A percentile compares a stretch with the other conserved stretches of the same genome.
phyloP scores from a whole-genome alignment of 305 asterid species.

The Solanum chacoense region DNA sequence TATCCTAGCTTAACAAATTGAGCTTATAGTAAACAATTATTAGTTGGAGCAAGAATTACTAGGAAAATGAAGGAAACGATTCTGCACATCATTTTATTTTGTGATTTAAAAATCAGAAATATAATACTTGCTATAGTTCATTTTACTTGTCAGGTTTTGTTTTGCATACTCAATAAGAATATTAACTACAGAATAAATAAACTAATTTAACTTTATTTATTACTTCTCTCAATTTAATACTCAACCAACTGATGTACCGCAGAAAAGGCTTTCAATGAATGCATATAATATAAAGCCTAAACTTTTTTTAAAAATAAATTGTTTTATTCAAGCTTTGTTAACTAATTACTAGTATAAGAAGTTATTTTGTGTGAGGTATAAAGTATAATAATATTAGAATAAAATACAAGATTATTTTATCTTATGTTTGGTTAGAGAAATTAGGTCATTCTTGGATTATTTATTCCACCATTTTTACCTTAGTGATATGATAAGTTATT shows the following conservation, averaged over 20 bases:
- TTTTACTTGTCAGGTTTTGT: background rate
- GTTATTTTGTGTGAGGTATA: background rate
- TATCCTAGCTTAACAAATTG: background rate
- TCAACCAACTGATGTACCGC: background rate
- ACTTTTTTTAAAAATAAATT: background rate
- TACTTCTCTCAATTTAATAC: background rate
- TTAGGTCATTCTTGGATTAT: too few relatives aligned
- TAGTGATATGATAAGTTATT: too few relatives aligned
- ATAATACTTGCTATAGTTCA: background rate
- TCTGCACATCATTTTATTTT: background rate
- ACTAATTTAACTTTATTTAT: too few relatives aligned
- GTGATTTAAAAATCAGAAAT: background rate
- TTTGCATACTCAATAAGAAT: background rate
- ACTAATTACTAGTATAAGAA: too few relatives aligned
- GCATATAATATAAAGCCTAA: background rate
- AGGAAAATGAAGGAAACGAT: background rate
- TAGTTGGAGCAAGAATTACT: background rate
- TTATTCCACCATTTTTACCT: too few relatives aligned
- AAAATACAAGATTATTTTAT: too few relatives aligned
- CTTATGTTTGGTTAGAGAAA: background rate
- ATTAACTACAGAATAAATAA: background rate
- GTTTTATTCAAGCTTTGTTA: background rate
- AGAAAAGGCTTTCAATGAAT: background rate
- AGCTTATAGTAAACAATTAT: background rate
- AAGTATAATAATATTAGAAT: too few relatives aligned